Conservation (phyloP, 1,139 yeast genomes). For the Candida glucosophila region DNA sequence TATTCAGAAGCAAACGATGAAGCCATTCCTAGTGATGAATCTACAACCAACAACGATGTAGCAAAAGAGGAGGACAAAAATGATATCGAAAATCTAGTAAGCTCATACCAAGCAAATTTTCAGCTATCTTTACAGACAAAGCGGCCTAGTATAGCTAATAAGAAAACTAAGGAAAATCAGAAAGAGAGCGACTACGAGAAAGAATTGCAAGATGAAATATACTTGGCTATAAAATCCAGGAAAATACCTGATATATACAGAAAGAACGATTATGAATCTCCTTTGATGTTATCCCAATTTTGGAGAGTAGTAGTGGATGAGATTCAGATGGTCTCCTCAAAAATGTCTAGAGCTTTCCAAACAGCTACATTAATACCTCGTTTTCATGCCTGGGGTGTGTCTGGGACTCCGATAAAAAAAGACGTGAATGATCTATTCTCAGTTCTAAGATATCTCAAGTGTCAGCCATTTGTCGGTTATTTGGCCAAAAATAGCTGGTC, state of each 20-base stretch:
- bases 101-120: slow-evolving; percentile 20
- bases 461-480: slow-evolving; percentile 50
- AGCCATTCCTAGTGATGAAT: too few species aligned
- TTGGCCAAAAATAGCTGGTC: slow-evolving; percentile 35
- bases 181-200: slow-evolving; percentile 26
- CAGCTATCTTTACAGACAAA: slow-evolving; percentile 18
- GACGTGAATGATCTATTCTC: slow-evolving; percentile 62
- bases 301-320: slow-evolving; percentile 90
- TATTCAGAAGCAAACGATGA: slow-evolving; percentile 2
- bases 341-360: slow-evolving; percentile 66
- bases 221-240: slow-evolving; percentile 24
- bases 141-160: slow-evolving; percentile 24
- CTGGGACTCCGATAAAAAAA: slow-evolving; percentile 84
- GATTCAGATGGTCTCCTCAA: slow-evolving; percentile 83
- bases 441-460: slow-evolving; percentile 54
- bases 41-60: too few species aligned
- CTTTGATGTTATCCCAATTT: slow-evolving; percentile 75
- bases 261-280: slow-evolving; percentile 58
- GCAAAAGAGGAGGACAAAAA: too few species aligned
- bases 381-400: slow-evolving; percentile 91
- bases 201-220: slow-evolving; percentile 29
- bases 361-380: slow-evolving; percentile 77
- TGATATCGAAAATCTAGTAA: slow-evolving; percentile 9
- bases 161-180: slow-evolving; percentile 13
- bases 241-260: slow-evolving; percentile 16